phyloP scores from a whole-genome alignment of 2,329 filamentous ascomycete genomes.

The Trichoderma sp. region DNA sequence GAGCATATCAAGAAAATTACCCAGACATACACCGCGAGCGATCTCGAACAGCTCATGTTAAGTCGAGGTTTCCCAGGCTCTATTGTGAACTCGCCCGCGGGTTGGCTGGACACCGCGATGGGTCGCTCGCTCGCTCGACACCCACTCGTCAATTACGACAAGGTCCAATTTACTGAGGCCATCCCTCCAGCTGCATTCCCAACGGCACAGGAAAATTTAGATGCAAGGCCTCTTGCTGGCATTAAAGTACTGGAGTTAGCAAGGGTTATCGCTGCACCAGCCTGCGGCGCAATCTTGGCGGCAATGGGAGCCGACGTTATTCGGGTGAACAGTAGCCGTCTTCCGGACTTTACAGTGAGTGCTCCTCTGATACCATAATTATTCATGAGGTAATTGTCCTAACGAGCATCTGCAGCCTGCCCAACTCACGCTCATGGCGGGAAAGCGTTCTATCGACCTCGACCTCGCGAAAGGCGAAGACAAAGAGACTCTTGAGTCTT shows the following conservation, averaged over 20 bases:
- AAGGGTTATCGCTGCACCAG: slow-evolving; percentile 31
- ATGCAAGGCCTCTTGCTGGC: slow-evolving; percentile 47
- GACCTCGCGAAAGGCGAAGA: slow-evolving; percentile 37
- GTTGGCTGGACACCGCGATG: slow-evolving; percentile 37
- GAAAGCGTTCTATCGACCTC: slow-evolving; percentile 49
- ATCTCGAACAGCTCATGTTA: slow-evolving; percentile 36
- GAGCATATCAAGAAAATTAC: background rate
- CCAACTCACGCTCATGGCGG: background rate
- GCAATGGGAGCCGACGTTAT: slow-evolving; percentile 43
- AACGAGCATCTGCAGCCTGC: background rate
- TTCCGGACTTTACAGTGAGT: background rate
- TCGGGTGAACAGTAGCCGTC: slow-evolving; percentile 42
- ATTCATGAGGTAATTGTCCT: background rate
- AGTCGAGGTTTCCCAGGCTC: slow-evolving; percentile 36
- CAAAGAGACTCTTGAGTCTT: slow-evolving; percentile 47
- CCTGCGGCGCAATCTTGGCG: background rate
- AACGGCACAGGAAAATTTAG: slow-evolving; percentile 30
- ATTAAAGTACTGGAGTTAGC: slow-evolving; percentile 33
- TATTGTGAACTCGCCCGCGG: slow-evolving; percentile 35
- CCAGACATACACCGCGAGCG: slow-evolving; percentile 28
- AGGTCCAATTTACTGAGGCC: slow-evolving; percentile 40
- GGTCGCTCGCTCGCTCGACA: slow-evolving; percentile 28
- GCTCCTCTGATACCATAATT: background rate
- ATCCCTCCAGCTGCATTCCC: slow-evolving; percentile 41
- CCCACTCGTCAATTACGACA: slow-evolving; percentile 44